phyloP scores from a whole-genome alignment of 2,329 filamentous ascomycete genomes.

The Pseudogymnoascus sp. region DNA sequence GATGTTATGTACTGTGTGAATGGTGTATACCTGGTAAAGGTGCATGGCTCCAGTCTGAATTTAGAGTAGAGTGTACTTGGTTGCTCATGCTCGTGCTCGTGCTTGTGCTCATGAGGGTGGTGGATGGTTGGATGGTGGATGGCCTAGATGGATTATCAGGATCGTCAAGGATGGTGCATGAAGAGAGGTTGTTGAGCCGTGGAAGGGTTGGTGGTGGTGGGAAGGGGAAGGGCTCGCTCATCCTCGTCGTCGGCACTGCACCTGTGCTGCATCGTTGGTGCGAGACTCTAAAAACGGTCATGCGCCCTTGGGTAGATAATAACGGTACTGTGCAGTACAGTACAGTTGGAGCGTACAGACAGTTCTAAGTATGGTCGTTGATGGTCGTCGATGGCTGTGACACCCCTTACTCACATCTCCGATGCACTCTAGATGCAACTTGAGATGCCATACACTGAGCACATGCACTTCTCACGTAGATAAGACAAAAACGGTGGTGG shows the following conservation, averaged over 20 bases:
- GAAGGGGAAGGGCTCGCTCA: neutral
- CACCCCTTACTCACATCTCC: neutral
- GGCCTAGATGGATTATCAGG: neutral
- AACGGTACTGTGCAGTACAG: neutral
- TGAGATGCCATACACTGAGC: neutral
- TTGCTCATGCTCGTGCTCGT: neutral
- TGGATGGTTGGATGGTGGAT: neutral
- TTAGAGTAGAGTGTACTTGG: neutral
- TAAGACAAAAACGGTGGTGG: neutral
- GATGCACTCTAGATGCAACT: neutral
- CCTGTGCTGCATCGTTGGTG: neutral
- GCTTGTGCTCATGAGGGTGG: neutral
- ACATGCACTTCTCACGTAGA: neutral
- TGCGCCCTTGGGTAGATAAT: neutral
- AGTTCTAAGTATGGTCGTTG: neutral
- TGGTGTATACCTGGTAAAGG: neutral
- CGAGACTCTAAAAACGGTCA: neutral
- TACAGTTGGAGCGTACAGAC: neutral
- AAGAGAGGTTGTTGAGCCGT: neutral
- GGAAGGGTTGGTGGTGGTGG: neutral
- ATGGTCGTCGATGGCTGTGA: neutral
- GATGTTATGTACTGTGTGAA: neutral
- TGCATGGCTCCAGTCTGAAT: neutral
- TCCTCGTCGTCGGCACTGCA: neutral
- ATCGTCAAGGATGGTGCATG: neutral